A percentile compares a stretch with the other conserved stretches of the same genome.
phyloP scores from a whole-genome alignment of 768 basidiomycete genomes.

The Pulveroboletus sp. region DNA sequence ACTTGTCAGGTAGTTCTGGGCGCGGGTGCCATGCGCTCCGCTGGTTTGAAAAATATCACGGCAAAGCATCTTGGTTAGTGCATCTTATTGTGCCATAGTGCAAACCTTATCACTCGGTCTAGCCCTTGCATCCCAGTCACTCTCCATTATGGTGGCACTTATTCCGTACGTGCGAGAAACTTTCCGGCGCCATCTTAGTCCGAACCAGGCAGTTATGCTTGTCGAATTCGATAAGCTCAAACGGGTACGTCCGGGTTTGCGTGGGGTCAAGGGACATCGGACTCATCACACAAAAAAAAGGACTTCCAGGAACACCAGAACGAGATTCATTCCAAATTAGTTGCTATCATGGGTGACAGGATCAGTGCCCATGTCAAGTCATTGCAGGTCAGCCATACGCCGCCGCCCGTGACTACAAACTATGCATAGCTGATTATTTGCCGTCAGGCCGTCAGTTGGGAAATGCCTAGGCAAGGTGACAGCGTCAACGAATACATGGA shows the following conservation, averaged over 20 bases:
- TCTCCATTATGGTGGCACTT: slow-evolving; percentile 91
- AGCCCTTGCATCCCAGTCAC: slow-evolving; percentile 95
- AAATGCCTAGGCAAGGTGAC: slow-evolving; percentile 53
- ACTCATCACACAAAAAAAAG: slow-evolving; percentile 36
- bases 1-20: slow-evolving; percentile 98
- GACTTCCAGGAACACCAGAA: slow-evolving; percentile 99
- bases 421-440: slow-evolving; percentile 4
- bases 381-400: slow-evolving; percentile 56
- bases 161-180: slow-evolving; percentile 96
- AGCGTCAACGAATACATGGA: slow-evolving; percentile 90
- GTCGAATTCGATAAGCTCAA: slow-evolving; percentile 98
- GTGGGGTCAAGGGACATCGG: not conserved
- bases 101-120: slow-evolving; percentile 16
- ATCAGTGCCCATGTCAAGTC: slow-evolving; percentile 81
- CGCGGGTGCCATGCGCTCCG: slow-evolving; percentile 98
- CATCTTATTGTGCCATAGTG: slow-evolving; percentile 17
- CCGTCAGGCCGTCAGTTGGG: slow-evolving; percentile 76
- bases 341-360: slow-evolving; percentile 98
- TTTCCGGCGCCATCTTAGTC: slow-evolving; percentile 88
- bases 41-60: slow-evolving; percentile 96
- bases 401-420: slow-evolving; percentile 1
- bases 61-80: slow-evolving; percentile 90
- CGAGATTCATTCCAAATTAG: slow-evolving; percentile 96
- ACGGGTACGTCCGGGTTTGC: slow-evolving; percentile 55
- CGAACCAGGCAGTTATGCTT: slow-evolving; percentile 94